Evolutionary conservation across 73 alveolate species (phyloP), one percentile per base, ranked within the genome.

Genomic region (Breviolum minutum): DNA sequence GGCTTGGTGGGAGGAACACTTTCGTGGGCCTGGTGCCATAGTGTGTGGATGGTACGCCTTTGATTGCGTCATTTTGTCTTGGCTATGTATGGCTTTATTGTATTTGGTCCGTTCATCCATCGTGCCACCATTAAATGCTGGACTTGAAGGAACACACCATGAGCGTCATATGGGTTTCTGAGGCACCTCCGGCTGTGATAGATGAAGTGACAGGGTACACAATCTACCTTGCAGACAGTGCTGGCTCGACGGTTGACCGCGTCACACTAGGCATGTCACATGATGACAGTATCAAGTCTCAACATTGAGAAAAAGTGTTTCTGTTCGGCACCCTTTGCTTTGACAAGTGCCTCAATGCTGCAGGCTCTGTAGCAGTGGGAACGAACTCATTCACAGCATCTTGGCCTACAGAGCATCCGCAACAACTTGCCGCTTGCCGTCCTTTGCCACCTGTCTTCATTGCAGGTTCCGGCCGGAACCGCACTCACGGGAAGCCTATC

Each of bases 191-290:
- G 20, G 60, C 95, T 1, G 81, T 73, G 26, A 27, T 54, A 73
- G 63, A 62, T 74, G 95, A 88, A 69, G 95, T 88, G 19, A 63
- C 73, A 17, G 48, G 86, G 54, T 88, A 88, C 85, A 88, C 95
- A 26, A 40, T 88, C 86, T 88, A 88, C 85, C 26, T 88, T 69
- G 85, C 95, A 60, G 95, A 88, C 86, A 14, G 95, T n/a, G 70
- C 70, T 8, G 89, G 69, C 7, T 81, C 89, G 70, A 81, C 40
- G 40, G 30, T 48, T 8, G 89, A 69, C 29, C 89, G 89, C 70
- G 22, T 13, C 11, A 81, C 89, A 11, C 24, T 81, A 40, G 89
- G 89, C 40, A 32, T 10, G 83, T 9, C 40, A 14, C n/a, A 32
- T 32, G 24, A 22, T 68, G 17, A 68, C 77, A 40, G 54, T 40